Evolutionary conservation across 768 basidiomycete species (phyloP).

Genomic region (Xerocomellus amylosporus): DNA sequence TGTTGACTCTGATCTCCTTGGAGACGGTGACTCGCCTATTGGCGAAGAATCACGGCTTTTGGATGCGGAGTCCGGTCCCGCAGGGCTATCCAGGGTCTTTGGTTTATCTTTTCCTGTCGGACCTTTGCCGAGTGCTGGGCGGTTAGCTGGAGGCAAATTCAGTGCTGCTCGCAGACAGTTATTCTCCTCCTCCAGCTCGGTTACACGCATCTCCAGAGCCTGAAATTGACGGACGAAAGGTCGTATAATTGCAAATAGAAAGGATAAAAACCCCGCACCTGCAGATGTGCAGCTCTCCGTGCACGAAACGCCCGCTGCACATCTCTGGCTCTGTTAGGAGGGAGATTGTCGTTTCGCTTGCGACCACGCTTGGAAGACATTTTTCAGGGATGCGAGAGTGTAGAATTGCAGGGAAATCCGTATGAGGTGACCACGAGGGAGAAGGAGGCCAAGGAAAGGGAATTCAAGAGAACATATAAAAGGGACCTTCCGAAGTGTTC

Average conservation of each 20-base stretch:
- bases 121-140: conserved; percentile 74
- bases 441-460: conserved; percentile 32
- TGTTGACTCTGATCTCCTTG: conserved; percentile 36
- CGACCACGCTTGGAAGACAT: conserved; percentile 89
- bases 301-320: conserved; percentile 90
- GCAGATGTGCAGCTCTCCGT: conserved; percentile 81
- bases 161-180: conserved; percentile 66
- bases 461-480: conserved; percentile 40
- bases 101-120: conserved; percentile 87
- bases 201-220: conserved; percentile 79
- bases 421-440: conserved; percentile 31
- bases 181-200: conserved; percentile 85
- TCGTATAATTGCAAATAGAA: conserved; percentile 40
- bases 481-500: conserved; percentile 34
- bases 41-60: conserved; percentile 67
- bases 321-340: conserved; percentile 73
- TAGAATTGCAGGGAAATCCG: conserved; percentile 12
- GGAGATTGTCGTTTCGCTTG: conserved; percentile 66
- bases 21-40: conserved; percentile 48
- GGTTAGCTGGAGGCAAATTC: conserved; percentile 68
- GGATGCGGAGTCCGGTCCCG: conserved; percentile 39
- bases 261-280: conserved; percentile 47
- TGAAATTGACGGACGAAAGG: conserved; percentile 38
- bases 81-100: conserved; percentile 42
- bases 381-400: conserved; percentile 15